These are phyloP conservation scores for Euclidium syriacum DNA, from an alignment of 345 rosid genomes.

Conservation along the genomic window DNA sequence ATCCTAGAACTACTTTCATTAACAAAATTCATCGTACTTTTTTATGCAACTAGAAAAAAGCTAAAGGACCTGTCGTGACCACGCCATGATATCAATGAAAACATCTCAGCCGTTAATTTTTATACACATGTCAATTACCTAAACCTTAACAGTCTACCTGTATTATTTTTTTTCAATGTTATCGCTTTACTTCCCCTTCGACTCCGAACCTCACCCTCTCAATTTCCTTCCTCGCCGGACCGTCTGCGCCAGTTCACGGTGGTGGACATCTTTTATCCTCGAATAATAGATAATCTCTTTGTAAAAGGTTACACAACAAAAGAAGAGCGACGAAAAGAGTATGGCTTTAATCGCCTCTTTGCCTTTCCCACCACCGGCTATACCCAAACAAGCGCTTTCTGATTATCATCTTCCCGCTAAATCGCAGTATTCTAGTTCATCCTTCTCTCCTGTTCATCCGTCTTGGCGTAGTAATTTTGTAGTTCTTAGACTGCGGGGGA, in stretches of 20 bases:
- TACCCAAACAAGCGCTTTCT: conserved; percentile 13
- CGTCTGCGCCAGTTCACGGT: conserved; percentile 29
- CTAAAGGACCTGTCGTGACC: no score
- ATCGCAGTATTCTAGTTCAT: background rate
- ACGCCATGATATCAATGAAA: background rate
- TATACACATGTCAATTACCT: background rate
- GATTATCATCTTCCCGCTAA: conserved; percentile 1
- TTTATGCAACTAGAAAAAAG: no score
- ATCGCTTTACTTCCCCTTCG: conserved; percentile 13
- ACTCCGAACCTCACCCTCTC: conserved; percentile 24
- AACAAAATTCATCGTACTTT: no score
- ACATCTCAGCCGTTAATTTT: conserved; percentile 9
- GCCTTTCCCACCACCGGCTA: conserved; percentile 22
- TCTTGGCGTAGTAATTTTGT: conserved; percentile 3
- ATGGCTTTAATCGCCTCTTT: conserved; percentile 39
- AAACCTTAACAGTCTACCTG: background rate
- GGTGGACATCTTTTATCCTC: background rate
- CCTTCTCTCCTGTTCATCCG: background rate
- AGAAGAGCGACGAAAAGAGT: no score
- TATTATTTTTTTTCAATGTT: background rate
- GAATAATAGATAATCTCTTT: no score
- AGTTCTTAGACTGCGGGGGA: conserved; percentile 13
- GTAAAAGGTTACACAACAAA: no score
- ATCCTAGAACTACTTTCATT: no score
- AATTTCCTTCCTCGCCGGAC: background rate